Conservation (phyloP, 2,329 filamentous ascomycete species). For the Diaporthe destruens region DNA sequence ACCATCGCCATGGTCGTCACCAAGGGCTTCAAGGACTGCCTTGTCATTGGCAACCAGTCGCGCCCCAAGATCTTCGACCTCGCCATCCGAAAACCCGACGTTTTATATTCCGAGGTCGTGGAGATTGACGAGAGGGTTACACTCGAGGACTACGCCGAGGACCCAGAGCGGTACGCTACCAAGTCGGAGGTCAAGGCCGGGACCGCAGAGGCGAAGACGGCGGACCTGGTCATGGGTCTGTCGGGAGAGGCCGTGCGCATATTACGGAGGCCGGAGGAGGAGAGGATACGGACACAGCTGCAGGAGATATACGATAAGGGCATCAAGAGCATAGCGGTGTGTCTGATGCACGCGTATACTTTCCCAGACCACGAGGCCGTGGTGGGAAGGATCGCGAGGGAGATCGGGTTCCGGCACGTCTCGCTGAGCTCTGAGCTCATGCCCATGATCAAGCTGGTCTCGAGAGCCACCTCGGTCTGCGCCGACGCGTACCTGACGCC, state of each 20-base stretch:
- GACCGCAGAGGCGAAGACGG: slow-evolving; percentile 59
- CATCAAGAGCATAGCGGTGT: slow-evolving; percentile 87
- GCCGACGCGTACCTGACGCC: slow-evolving; percentile 86
- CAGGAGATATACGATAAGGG: slow-evolving; percentile 77
- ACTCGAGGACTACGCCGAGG: slow-evolving; percentile 91
- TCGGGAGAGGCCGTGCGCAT: slow-evolving; percentile 82
- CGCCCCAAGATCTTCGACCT: slow-evolving; percentile 92
- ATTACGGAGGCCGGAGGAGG: slow-evolving; percentile 70
- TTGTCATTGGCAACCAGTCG: slow-evolving; percentile 91
- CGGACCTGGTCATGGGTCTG: slow-evolving; percentile 75
- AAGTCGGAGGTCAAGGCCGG: slow-evolving; percentile 68
- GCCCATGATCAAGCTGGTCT: slow-evolving; percentile 90
- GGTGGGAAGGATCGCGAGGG: slow-evolving; percentile 79
- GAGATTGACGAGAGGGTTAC: slow-evolving; percentile 93
- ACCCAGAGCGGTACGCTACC: slow-evolving; percentile 73
- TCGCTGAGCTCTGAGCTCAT: slow-evolving; percentile 84
- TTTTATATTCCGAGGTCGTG: slow-evolving; percentile 86
- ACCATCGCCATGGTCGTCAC: slow-evolving; percentile 89
- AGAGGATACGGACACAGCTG: slow-evolving; percentile 69
- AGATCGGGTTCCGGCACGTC: slow-evolving; percentile 87
- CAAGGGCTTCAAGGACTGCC: slow-evolving; percentile 87
- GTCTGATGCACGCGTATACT: slow-evolving; percentile 92
- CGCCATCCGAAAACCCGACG: slow-evolving; percentile 87
- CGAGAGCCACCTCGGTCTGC: slow-evolving; percentile 80
- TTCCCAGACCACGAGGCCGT: slow-evolving; percentile 88